These are phyloP conservation scores for Tricholoma bakamatsutake DNA, from an alignment of 768 basidiomycete species.

Conservation along the genomic window DNA sequence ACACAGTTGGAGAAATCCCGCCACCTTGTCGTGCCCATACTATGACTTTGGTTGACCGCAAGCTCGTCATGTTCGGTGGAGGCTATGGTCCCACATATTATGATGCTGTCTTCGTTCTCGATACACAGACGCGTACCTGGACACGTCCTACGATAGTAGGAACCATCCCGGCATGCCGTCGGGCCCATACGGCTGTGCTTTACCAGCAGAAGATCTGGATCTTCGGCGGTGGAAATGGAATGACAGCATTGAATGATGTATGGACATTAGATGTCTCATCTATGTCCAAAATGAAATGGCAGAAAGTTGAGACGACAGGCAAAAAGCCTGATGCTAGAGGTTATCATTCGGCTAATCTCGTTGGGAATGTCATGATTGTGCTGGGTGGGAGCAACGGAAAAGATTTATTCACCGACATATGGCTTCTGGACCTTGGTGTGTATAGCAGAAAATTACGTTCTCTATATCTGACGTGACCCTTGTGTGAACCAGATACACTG, in stretches of 20 bases:
- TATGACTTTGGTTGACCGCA: constrained; percentile 75
- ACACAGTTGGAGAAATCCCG: constrained; percentile 70
- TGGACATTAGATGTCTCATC: constrained; percentile 74
- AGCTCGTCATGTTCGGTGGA: constrained; percentile 81
- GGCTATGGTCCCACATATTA: constrained; percentile 81
- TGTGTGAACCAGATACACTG: constrained; percentile 30
- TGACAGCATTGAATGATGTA: constrained; percentile 84
- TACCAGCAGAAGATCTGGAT: constrained; percentile 71
- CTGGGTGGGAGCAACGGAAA: constrained; percentile 89
- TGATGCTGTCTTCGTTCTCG: constrained; percentile 76
- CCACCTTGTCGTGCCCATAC: constrained; percentile 86
- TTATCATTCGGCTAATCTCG: constrained; percentile 87
- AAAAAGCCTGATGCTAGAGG: constrained; percentile 62
- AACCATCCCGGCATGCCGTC: constrained; percentile 55
- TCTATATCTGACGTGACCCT: background rate
- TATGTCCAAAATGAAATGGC: constrained; percentile 26
- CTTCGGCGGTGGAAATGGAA: constrained; percentile 93
- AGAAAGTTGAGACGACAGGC: constrained; percentile 48
- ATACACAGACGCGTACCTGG: constrained; percentile 72
- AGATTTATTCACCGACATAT: constrained; percentile 84
- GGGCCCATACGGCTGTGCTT: constrained; percentile 83
- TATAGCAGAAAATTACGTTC: constrained; percentile 2
- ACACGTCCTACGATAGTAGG: constrained; percentile 39
- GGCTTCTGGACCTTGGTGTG: constrained; percentile 81
- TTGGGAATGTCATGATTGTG: constrained; percentile 81